Percentiles rank a stretch among this genome's conserved stretches.
Conservation (phyloP, 148 eudicot species). For the Arctostaphylos glauca region DNA sequence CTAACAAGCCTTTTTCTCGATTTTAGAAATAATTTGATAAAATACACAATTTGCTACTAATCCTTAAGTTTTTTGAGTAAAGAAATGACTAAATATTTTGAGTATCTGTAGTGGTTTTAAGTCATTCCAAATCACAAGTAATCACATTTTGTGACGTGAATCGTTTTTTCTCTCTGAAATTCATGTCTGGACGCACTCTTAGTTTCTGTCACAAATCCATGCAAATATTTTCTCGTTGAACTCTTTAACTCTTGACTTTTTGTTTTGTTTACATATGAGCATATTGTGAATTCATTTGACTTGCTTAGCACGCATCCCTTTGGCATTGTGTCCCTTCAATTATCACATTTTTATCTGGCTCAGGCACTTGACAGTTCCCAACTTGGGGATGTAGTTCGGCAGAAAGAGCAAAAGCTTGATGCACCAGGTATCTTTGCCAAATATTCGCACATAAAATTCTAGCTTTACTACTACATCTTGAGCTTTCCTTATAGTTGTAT, state of each 20-base stretch:
- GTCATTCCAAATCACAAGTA: neutral
- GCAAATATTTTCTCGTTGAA: neutral
- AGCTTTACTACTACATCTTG: neutral
- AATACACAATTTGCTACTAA: neutral
- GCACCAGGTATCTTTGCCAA: slow-evolving; percentile 60
- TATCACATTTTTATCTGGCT: slow-evolving; percentile 11
- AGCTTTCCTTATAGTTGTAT: neutral
- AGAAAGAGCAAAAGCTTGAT: slow-evolving; percentile 79
- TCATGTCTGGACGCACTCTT: neutral
- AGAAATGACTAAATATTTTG: neutral
- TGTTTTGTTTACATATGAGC: neutral
- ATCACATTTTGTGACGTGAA: neutral
- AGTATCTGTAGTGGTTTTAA: neutral
- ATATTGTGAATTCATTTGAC: neutral
- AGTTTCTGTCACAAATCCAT: neutral
- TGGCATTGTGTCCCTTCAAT: neutral
- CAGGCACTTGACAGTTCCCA: slow-evolving; percentile 98
- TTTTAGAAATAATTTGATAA: neutral
- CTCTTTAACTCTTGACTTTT: neutral
- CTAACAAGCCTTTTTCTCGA: neutral
- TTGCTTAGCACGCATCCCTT: neutral
- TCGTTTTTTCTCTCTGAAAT: neutral
- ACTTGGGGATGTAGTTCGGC: slow-evolving; percentile 77
- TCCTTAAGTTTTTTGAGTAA: neutral
- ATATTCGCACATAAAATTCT: slow-evolving; percentile 1